Conservation (phyloP, 192 early-diverging fungal species). For the Coemansia erecta region DNA sequence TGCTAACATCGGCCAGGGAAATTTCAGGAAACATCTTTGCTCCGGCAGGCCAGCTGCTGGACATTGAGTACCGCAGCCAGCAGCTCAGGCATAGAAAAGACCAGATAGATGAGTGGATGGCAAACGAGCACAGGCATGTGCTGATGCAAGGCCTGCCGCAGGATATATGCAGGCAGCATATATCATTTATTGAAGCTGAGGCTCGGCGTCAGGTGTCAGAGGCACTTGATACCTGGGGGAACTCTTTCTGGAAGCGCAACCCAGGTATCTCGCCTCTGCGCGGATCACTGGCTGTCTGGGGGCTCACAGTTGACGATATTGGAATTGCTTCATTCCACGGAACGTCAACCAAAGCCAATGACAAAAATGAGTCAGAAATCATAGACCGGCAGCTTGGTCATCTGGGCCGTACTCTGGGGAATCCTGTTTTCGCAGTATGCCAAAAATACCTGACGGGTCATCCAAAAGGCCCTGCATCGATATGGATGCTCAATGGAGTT, state of each 20-base stretch:
- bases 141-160: background rate
- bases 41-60: constrained; percentile 61
- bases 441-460: constrained; percentile 93
- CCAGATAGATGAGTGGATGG: constrained; percentile 48
- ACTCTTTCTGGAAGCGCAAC: constrained; percentile 78
- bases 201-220: constrained; percentile 63
- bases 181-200: background rate
- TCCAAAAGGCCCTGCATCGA: constrained; percentile 88
- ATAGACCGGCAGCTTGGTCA: constrained; percentile 82
- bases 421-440: constrained; percentile 75
- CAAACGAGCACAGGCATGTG: constrained; percentile 11
- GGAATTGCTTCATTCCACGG: constrained; percentile 93
- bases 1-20: constrained; percentile 78
- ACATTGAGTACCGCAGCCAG: constrained; percentile 81
- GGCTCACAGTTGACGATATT: constrained; percentile 84
- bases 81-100: constrained; percentile 57
- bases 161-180: constrained; percentile 18
- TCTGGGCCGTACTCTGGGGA: constrained; percentile 85
- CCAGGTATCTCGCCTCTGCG: constrained; percentile 78
- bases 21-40: constrained; percentile 58
- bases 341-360: constrained; percentile 91
- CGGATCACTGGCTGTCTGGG: constrained; percentile 81
- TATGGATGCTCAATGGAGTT: constrained; percentile 92
- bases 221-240: constrained; percentile 70
- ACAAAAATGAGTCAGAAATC: constrained; percentile 91